Percentiles rank a stretch among this genome's conserved stretches.
These are phyloP conservation scores for Cardamine resedifolia DNA, from an alignment of 345 rosid genomes.

Conservation along the genomic window DNA sequence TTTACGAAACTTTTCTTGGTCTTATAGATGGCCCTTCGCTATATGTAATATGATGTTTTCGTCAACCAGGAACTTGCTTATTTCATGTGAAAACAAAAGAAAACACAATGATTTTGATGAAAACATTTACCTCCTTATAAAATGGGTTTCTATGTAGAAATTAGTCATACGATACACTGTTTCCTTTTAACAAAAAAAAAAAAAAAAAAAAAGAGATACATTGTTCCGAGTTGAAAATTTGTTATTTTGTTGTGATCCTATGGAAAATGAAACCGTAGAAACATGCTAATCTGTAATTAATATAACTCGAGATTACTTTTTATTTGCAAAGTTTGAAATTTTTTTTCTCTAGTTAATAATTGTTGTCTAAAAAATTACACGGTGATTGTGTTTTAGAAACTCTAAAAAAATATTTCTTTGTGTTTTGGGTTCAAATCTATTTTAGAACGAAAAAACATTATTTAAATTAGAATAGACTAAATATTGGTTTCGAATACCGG, in stretches of 20 bases:
- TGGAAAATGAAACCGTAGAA: neutral
- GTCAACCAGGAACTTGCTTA: constrained; percentile 1
- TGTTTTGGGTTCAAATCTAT: too few relatives aligned
- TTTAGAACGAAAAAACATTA: too few relatives aligned
- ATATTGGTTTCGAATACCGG: too few relatives aligned
- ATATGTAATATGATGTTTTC: neutral
- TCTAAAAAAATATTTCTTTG: too few relatives aligned
- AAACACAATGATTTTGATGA: neutral
- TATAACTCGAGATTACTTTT: neutral
- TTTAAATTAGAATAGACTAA: too few relatives aligned
- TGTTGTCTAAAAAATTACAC: neutral
- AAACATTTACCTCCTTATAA: neutral
- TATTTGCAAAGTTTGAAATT: too few relatives aligned
- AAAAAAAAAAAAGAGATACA: too few relatives aligned
- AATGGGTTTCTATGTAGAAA: neutral
- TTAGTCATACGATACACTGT: neutral
- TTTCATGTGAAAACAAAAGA: neutral
- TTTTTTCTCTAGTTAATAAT: neutral
- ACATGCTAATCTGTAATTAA: neutral
- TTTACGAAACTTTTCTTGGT: constrained; percentile 10
- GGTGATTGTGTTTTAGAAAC: neutral
- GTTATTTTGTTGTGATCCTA: neutral
- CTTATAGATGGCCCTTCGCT: constrained; percentile 1
- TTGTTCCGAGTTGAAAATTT: neutral
- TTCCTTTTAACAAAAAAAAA: too few relatives aligned